phyloP scores from a whole-genome alignment of 2,329 filamentous ascomycete species.

The Xylariaceae sp. region DNA sequence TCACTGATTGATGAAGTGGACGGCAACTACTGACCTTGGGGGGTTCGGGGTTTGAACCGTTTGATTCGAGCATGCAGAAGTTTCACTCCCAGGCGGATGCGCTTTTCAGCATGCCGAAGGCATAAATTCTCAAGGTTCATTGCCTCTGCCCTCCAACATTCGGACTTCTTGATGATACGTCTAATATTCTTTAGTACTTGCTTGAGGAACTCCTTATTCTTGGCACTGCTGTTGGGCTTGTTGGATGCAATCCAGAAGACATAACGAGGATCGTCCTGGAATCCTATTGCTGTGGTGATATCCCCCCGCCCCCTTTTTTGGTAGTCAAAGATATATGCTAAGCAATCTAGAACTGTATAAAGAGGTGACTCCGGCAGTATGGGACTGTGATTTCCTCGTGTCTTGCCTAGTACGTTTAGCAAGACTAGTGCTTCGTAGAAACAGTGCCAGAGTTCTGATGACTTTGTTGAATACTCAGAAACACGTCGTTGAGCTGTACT shows the following conservation, averaged over 20 bases:
- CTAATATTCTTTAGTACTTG: conserved; percentile 21
- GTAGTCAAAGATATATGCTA: conserved; percentile 45
- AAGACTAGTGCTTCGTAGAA: conserved; percentile 39
- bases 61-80: conserved; percentile 4
- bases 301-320: conserved; percentile 43
- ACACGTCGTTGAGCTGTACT: too few relatives aligned
- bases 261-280: conserved; percentile 33
- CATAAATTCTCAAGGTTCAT: conserved; percentile 13
- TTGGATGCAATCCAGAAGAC: conserved; percentile 45
- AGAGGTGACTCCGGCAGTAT: conserved; percentile 10
- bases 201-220: conserved; percentile 30
- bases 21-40: conserved; percentile 13
- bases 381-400: conserved; percentile 27
- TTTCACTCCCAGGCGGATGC: conserved; percentile 14
- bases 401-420: conserved; percentile 29
- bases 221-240: conserved; percentile 9
- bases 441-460: conserved; percentile 19
- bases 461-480: not conserved
- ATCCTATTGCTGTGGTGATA: conserved; percentile 41
- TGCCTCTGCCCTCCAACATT: not conserved
- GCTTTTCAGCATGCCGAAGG: conserved; percentile 15
- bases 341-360: conserved; percentile 34
- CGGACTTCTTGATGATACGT: not conserved
- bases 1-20: not conserved
- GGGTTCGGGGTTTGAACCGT: not conserved